Conservation (phyloP, 768 basidiomycete species). For the Omphalotus guepiniiformis region DNA sequence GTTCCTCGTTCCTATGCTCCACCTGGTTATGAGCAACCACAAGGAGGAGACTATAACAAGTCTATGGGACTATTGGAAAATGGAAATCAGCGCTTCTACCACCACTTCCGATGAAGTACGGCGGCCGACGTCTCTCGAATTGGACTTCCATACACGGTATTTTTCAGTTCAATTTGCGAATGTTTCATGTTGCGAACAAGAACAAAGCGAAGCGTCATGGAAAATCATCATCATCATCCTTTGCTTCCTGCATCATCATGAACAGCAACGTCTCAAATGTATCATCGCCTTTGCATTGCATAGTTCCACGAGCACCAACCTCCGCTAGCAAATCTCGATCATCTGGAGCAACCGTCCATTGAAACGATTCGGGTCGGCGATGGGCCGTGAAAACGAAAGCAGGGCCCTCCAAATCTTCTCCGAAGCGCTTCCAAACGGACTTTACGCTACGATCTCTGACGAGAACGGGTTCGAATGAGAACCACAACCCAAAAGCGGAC, state of each 20-base stretch:
- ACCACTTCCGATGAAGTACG: too few species aligned
- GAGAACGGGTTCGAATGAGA: slow-evolving; percentile 56
- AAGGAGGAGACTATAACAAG: slow-evolving; percentile 43
- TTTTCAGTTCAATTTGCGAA: too few species aligned
- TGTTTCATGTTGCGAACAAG: too few species aligned
- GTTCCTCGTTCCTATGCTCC: slow-evolving; percentile 43
- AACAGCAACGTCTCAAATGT: slow-evolving; percentile 67
- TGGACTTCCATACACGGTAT: too few species aligned
- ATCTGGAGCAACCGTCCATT: slow-evolving; percentile 46
- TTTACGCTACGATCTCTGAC: slow-evolving; percentile 13
- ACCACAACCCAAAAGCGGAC: slow-evolving; percentile 79
- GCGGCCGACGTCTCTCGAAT: too few species aligned
- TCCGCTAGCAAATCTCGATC: slow-evolving; percentile 59
- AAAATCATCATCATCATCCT: too few species aligned
- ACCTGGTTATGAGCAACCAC: slow-evolving; percentile 43
- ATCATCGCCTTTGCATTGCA: slow-evolving; percentile 51
- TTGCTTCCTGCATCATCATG: slow-evolving; percentile 31
- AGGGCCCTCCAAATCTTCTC: slow-evolving; percentile 35
- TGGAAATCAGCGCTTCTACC: slow-evolving; percentile 48
- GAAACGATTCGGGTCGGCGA: slow-evolving; percentile 53
- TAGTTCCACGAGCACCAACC: slow-evolving; percentile 44
- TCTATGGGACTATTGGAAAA: slow-evolving; percentile 50
- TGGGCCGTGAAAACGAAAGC: slow-evolving; percentile 61
- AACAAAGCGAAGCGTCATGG: too few species aligned
- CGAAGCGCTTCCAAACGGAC: slow-evolving; percentile 38